phyloP scores from a whole-genome alignment of 2,329 filamentous ascomycete genomes.

The Colletotrichum tanaceti region DNA sequence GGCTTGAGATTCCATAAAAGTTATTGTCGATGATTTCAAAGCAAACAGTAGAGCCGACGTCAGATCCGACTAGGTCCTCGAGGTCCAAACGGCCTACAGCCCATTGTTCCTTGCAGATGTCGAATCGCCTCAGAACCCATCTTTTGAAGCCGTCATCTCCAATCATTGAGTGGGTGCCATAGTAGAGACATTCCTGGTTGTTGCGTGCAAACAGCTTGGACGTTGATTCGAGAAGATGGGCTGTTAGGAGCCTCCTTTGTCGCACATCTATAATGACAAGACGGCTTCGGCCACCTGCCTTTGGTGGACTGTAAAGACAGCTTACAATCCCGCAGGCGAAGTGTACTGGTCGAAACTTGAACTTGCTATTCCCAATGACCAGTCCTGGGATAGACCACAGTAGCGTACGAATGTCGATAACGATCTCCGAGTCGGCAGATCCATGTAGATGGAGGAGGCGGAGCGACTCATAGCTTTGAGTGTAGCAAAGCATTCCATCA shows the following conservation, averaged over 20 bases:
- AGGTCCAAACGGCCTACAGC: slow-evolving; percentile 62
- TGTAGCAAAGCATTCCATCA: slow-evolving; percentile 74
- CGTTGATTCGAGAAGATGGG: slow-evolving; percentile 56
- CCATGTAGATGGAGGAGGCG: slow-evolving; percentile 69
- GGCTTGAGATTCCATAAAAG: slow-evolving; percentile 78
- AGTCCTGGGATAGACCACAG: slow-evolving; percentile 7
- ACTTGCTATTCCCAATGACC: slow-evolving; percentile 48
- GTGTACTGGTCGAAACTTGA: slow-evolving; percentile 66
- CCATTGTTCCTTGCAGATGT: slow-evolving; percentile 57
- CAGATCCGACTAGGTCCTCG: slow-evolving; percentile 69
- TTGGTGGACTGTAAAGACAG: slow-evolving; percentile 63
- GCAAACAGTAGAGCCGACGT: slow-evolving; percentile 74
- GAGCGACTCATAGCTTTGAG: slow-evolving; percentile 58
- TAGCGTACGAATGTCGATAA: slow-evolving; percentile 55
- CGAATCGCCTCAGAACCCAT: slow-evolving; percentile 71
- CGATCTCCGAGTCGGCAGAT: slow-evolving; percentile 62
- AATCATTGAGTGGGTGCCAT: slow-evolving; percentile 70
- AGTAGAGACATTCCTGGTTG: slow-evolving; percentile 70
- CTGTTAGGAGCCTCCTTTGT: slow-evolving; percentile 53
- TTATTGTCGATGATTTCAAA: slow-evolving; percentile 75
- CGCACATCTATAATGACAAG: slow-evolving; percentile 64
- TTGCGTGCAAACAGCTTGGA: slow-evolving; percentile 76
- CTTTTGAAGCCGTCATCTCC: slow-evolving; percentile 66
- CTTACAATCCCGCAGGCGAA: slow-evolving; percentile 68
- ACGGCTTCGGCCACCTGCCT: slow-evolving; percentile 55